Percentiles rank a stretch among this genome's conserved stretches.
Conservation (phyloP, 2,329 filamentous ascomycete genomes). For the Colletotrichum sp. region DNA sequence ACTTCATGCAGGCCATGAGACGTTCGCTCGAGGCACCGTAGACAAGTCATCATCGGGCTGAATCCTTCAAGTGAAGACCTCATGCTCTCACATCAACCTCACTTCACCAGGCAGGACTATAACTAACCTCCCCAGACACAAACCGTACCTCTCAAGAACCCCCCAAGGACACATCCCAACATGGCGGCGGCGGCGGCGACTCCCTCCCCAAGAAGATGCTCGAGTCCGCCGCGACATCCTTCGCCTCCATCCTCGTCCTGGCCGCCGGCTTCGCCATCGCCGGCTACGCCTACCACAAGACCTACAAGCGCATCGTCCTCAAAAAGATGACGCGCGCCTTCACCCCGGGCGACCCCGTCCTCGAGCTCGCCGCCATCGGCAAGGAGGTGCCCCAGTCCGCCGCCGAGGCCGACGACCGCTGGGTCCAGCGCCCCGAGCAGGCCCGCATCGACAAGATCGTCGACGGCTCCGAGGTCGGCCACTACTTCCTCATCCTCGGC, state of each 20-base stretch:
- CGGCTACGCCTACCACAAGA: slow-evolving; percentile 79
- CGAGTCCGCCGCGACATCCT: slow-evolving; percentile 76
- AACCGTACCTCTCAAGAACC: neutral
- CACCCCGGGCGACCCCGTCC: slow-evolving; percentile 86
- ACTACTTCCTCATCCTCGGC: slow-evolving; percentile 90
- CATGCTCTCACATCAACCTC: neutral
- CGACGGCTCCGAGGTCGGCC: slow-evolving; percentile 72
- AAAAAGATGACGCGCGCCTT: slow-evolving; percentile 94
- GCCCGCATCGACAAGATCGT: slow-evolving; percentile 82
- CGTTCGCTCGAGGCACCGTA: neutral
- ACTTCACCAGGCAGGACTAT: neutral
- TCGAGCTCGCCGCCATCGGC: slow-evolving; percentile 75
- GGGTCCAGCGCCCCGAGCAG: slow-evolving; percentile 88
- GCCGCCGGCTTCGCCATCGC: slow-evolving; percentile 69
- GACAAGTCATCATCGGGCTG: neutral
- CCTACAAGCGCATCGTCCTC: slow-evolving; percentile 91
- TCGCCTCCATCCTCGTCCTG: slow-evolving; percentile 76
- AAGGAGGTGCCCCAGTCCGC: slow-evolving; percentile 57
- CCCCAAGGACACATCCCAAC: neutral
- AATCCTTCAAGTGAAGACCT: neutral
- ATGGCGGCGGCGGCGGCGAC: slow-evolving; percentile 23
- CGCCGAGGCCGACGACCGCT: slow-evolving; percentile 63
- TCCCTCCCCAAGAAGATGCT: slow-evolving; percentile 66
- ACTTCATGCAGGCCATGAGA: no score
- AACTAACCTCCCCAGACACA: slow-evolving; percentile 8